Conservation (phyloP, 495 filamentous ascomycete species). For the Penicillium antarcticum region DNA sequence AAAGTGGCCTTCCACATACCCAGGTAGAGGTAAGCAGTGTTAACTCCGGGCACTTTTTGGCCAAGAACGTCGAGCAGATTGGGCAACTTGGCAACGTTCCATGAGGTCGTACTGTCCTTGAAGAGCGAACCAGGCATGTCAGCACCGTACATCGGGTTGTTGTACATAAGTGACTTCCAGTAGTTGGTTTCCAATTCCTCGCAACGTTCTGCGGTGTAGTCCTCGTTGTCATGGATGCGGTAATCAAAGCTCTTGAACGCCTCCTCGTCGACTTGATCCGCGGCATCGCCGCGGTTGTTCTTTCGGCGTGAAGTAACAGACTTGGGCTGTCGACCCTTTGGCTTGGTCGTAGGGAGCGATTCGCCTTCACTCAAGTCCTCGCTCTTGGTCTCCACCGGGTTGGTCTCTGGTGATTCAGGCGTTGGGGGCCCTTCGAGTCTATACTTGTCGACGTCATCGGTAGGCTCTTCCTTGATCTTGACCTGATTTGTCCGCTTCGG, state of each 20-base stretch:
- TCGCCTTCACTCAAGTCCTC: constrained; percentile 52
- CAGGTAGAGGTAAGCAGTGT: constrained; percentile 96
- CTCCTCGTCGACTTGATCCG: constrained; percentile 73
- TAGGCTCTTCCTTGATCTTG: constrained; percentile 46
- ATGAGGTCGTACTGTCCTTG: constrained; percentile 74
- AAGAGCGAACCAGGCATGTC: constrained; percentile 98
- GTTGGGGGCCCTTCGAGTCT: constrained; percentile 49
- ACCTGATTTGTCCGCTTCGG: constrained; percentile 39
- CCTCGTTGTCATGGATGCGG: constrained; percentile 71
- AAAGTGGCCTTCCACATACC: constrained; percentile 99
- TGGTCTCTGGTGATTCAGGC: constrained; percentile 50
- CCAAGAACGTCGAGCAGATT: constrained; percentile 94
- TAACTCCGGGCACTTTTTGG: constrained; percentile 93
- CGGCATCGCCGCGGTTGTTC: constrained; percentile 69
- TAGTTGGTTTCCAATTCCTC: constrained; percentile 91
- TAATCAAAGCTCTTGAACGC: constrained; percentile 89
- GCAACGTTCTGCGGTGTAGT: constrained; percentile 86
- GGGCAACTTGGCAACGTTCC: constrained; percentile 93
- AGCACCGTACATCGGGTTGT: constrained; percentile 90
- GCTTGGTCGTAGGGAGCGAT: constrained; percentile 40
- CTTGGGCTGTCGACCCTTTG: constrained; percentile 53
- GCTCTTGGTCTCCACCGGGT: constrained; percentile 45
- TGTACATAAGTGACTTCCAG: constrained; percentile 95
- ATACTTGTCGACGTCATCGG: constrained; percentile 37
- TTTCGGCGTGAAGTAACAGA: constrained; percentile 69